Percentiles rank a stretch among this genome's conserved stretches.
phyloP scores from a whole-genome alignment of 177 flowering plant genomes.

The Telopea speciosissima region DNA sequence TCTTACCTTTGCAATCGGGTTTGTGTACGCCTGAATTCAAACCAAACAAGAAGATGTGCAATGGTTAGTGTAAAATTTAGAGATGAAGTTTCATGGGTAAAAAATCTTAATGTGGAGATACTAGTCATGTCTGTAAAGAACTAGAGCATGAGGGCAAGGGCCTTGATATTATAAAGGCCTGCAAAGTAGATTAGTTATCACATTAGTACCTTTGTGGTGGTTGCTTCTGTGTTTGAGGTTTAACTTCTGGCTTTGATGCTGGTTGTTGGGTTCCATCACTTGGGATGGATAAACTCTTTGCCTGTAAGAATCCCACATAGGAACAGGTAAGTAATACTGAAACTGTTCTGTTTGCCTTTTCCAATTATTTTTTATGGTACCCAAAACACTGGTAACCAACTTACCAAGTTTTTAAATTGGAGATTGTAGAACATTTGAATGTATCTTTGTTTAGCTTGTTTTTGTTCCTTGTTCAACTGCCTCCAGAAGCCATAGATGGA shows the following conservation, averaged over 20 bases:
- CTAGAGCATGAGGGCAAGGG: background rate
- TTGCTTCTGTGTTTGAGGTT: constrained; percentile 26
- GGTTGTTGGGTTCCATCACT: constrained; percentile 18
- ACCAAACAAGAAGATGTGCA: background rate
- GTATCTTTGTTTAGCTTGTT: constrained; percentile 67
- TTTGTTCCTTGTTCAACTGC: constrained; percentile 64
- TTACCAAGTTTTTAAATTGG: constrained; percentile 66
- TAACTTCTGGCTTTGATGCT: constrained; percentile 7
- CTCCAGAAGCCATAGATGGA: constrained; percentile 71
- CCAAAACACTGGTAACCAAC: constrained; percentile 4
- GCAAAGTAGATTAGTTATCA: background rate
- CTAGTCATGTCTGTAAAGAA: background rate
- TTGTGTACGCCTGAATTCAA: constrained; percentile 18
- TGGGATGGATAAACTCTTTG: constrained; percentile 34
- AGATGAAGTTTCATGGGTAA: background rate
- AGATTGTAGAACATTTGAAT: constrained; percentile 70
- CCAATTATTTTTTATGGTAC: background rate
- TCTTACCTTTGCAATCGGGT: constrained; percentile 24
- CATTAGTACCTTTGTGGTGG: background rate
- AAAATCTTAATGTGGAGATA: background rate
- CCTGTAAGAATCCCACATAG: constrained; percentile 25
- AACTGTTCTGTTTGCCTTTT: background rate
- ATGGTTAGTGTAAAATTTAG: background rate
- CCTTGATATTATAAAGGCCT: background rate
- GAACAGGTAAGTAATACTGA: background rate